Evolutionary conservation across 1,139 yeast genomes (phyloP).

Genomic region (Candida pseudoviswanathii): DNA sequence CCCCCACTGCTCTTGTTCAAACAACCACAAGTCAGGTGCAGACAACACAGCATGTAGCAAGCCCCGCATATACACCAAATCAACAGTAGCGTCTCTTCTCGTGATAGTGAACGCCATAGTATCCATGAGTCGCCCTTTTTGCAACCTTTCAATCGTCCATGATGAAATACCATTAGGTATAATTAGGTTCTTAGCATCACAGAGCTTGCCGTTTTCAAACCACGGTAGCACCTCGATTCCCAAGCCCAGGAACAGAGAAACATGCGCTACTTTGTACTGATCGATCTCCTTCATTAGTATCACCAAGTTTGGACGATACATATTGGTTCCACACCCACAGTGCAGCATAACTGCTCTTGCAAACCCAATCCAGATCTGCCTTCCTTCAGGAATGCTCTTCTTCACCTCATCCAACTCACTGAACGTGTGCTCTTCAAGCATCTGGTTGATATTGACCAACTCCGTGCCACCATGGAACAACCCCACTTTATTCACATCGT

Average conservation of each 20-base stretch:
- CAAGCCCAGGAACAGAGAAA: conserved; percentile 42
- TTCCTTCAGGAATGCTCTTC: conserved; percentile 23
- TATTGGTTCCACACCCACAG: conserved; percentile 51
- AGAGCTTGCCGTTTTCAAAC: conserved; percentile 25
- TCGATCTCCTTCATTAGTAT: conserved; percentile 34
- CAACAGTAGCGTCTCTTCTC: conserved; percentile 37
- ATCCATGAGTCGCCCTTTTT: conserved; percentile 21
- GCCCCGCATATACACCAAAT: conserved; percentile 33
- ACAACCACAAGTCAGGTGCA: background rate
- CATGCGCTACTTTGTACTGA: conserved; percentile 26
- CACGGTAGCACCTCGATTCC: conserved; percentile 38
- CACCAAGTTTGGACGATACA: conserved; percentile 50
- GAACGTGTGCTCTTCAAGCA: conserved; percentile 10
- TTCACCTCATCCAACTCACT: conserved; percentile 9
- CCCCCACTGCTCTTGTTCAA: conserved; percentile 1
- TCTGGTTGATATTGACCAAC: conserved; percentile 23
- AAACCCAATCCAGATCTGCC: conserved; percentile 54
- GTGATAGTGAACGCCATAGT: conserved; percentile 34
- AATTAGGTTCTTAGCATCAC: conserved; percentile 25
- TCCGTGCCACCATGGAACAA: conserved; percentile 39
- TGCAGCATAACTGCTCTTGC: conserved; percentile 47
- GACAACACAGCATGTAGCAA: conserved; percentile 19
- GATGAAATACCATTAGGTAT: conserved; percentile 40
- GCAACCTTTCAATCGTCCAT: conserved; percentile 26
- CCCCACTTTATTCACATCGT: conserved; percentile 26